A percentile compares a stretch with the other conserved stretches of the same genome.
These are phyloP conservation scores for Taxawa tesnikishii DNA, from an alignment of 2,329 filamentous ascomycete species.

Conservation along the genomic window DNA sequence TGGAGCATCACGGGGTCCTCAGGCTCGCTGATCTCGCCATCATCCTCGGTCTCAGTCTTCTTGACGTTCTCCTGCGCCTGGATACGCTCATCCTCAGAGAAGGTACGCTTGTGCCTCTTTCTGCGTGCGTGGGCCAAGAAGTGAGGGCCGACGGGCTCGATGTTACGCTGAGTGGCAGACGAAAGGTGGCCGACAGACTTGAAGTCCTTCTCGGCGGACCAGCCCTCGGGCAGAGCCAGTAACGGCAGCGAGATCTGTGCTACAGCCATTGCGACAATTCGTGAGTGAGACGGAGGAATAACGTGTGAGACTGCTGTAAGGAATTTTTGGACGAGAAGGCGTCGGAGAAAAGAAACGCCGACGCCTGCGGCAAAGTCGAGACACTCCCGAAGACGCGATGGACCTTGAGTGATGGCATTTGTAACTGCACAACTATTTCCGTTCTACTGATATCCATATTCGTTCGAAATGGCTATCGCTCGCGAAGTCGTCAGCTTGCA, in stretches of 20 bases:
- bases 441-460: too few species aligned
- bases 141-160: constrained; percentile 93
- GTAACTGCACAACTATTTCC: too few species aligned
- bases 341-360: too few species aligned
- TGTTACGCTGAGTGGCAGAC: constrained; percentile 65
- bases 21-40: constrained; percentile 81
- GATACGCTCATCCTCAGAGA: constrained; percentile 96
- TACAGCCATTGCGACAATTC: constrained; percentile 53
- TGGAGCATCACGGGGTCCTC: constrained; percentile 89
- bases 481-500: too few species aligned
- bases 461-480: too few species aligned
- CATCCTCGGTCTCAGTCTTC: constrained; percentile 86
- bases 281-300: too few species aligned
- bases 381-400: too few species aligned
- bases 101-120: constrained; percentile 87
- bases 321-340: too few species aligned
- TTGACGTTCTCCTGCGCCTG: constrained; percentile 90
- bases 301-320: too few species aligned
- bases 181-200: constrained; percentile 70
- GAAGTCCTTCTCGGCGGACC: constrained; percentile 86
- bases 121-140: constrained; percentile 95
- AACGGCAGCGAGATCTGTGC: constrained; percentile 53
- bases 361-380: too few species aligned
- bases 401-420: too few species aligned
- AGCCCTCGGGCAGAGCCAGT: constrained; percentile 65